phyloP scores from a whole-genome alignment of 768 basidiomycete species.

The Multifurca ochricompacta region DNA sequence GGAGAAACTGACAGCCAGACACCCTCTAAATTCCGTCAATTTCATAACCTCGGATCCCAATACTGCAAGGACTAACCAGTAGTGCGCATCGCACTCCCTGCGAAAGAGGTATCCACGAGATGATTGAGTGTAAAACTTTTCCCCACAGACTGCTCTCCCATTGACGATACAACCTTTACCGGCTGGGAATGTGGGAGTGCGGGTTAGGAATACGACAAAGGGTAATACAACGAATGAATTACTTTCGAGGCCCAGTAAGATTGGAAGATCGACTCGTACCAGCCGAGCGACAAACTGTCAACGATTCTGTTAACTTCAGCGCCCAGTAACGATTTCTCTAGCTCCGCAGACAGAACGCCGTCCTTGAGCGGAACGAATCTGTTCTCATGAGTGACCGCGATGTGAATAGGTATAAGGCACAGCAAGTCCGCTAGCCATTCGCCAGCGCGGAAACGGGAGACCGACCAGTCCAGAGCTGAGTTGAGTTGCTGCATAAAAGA shows the following conservation, averaged over 20 bases:
- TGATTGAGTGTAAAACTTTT: too few relatives aligned
- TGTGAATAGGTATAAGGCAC: too few relatives aligned
- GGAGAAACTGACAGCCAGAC: constrained; percentile 65
- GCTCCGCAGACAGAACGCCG: too few relatives aligned
- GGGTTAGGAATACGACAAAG: too few relatives aligned
- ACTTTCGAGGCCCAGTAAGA: too few relatives aligned
- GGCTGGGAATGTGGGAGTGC: constrained; percentile 32
- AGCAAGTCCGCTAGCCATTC: too few relatives aligned
- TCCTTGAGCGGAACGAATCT: constrained; percentile 55
- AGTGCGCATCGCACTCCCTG: too few relatives aligned
- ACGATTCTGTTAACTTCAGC: too few relatives aligned
- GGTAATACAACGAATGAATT: neutral
- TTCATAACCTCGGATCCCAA: neutral
- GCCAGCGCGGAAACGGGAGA: too few relatives aligned
- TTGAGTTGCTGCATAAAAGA: constrained; percentile 22
- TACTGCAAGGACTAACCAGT: constrained; percentile 29
- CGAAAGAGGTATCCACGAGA: too few relatives aligned
- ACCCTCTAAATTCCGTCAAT: constrained; percentile 32
- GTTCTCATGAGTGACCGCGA: constrained; percentile 51
- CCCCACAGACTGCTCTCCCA: too few relatives aligned
- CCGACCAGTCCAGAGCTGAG: constrained; percentile 6
- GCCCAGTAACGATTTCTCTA: constrained; percentile 47
- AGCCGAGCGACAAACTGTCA: constrained; percentile 47
- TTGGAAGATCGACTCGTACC: constrained; percentile 59
- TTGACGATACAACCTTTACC: constrained; percentile 52